These are phyloP conservation scores for Echites panduratus DNA, from an alignment of 257 asterid genomes.

Conservation along the genomic window DNA sequence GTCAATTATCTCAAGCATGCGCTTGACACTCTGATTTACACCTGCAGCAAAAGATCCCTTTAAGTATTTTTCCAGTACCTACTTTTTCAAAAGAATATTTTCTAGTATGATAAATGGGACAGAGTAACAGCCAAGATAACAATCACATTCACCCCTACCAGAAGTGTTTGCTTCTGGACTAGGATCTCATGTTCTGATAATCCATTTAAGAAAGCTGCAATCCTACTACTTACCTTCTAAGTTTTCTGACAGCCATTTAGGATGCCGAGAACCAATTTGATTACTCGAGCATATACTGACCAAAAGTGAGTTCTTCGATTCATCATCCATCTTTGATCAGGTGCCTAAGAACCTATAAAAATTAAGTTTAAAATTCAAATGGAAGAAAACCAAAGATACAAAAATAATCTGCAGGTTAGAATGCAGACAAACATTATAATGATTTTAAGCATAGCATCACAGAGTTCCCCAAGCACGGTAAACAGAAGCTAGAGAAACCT, in stretches of 20 bases:
- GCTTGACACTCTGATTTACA: constrained; percentile 40
- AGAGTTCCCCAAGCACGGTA: not conserved
- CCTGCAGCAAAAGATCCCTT: constrained; percentile 32
- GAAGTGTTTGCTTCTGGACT: not conserved
- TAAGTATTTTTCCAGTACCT: not conserved
- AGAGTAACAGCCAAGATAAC: not conserved
- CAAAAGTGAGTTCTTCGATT: constrained; percentile 6
- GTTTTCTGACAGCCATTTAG: constrained; percentile 47
- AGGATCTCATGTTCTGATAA: not conserved
- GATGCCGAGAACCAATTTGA: not conserved
- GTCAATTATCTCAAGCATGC: constrained; percentile 40
- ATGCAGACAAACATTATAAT: not conserved
- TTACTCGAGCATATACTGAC: not conserved
- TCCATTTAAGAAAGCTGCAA: not conserved
- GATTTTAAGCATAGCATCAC: not conserved
- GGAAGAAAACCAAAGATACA: not conserved
- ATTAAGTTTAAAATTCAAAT: not conserved
- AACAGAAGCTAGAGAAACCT: not conserved
- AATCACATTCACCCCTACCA: not conserved
- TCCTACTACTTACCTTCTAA: constrained; percentile 35
- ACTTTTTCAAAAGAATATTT: not conserved
- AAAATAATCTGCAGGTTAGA: not conserved
- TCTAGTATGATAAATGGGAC: not conserved
- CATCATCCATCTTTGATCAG: constrained; percentile 15
- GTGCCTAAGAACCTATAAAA: not conserved